These are phyloP conservation scores for Pythium dissimile DNA, from an alignment of 352 stramenopile genomes.

Conservation along the genomic window DNA sequence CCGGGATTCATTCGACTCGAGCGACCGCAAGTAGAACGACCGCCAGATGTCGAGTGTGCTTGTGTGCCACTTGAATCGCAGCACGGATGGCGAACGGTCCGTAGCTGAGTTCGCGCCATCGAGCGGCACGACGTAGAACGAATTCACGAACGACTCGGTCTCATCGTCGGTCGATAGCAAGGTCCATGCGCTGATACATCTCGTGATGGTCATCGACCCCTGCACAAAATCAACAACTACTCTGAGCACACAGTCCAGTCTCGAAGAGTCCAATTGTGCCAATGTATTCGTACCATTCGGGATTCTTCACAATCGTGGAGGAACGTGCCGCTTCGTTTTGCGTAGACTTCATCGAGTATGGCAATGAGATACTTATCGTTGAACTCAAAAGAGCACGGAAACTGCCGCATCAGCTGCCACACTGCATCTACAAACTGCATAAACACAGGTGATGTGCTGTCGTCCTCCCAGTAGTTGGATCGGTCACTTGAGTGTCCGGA, in stretches of 20 bases:
- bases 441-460: slow-evolving; percentile 97
- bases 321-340: slow-evolving; percentile 96
- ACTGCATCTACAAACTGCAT: slow-evolving; percentile 98
- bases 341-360: slow-evolving; percentile 95
- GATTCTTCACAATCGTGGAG: slow-evolving; percentile 95
- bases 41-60: slow-evolving; percentile 81
- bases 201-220: slow-evolving; percentile 49
- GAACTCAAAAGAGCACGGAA: slow-evolving; percentile 98
- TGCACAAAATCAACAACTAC: slow-evolving; percentile 10
- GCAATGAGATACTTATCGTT: slow-evolving; percentile 91
- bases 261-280: neutral
- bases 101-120: slow-evolving; percentile 23
- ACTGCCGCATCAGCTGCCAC: slow-evolving; percentile 96
- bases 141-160: slow-evolving; percentile 56
- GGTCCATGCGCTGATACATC: slow-evolving; percentile 71
- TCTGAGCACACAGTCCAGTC: neutral
- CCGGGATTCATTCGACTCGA: slow-evolving; percentile 79
- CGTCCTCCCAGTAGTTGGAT: slow-evolving; percentile 90
- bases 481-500: slow-evolving; percentile 58
- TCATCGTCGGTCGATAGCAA: slow-evolving; percentile 42
- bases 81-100: slow-evolving; percentile 62
- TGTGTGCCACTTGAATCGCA: slow-evolving; percentile 86
- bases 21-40: slow-evolving; percentile 77
- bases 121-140: slow-evolving; percentile 69
- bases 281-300: slow-evolving; percentile 44